These are phyloP conservation scores for Alternaria dauci DNA, from an alignment of 2,329 filamentous ascomycete species.

Conservation along the genomic window DNA sequence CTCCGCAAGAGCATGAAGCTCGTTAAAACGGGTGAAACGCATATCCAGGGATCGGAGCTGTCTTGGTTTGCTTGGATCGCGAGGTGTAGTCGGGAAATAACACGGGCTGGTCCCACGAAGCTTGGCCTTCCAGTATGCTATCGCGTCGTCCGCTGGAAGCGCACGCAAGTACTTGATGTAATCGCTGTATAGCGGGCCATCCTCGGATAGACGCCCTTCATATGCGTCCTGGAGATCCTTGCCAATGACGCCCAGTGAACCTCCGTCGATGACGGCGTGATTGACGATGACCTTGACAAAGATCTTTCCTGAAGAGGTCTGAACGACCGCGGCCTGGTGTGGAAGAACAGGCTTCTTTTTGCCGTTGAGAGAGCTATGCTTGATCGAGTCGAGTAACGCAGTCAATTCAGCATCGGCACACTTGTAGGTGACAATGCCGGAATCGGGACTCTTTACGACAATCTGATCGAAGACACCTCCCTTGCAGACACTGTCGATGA, in stretches of 20 bases:
- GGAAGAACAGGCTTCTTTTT: constrained; percentile 43
- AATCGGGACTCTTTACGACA: constrained; percentile 38
- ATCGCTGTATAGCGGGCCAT: constrained; percentile 45
- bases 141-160: constrained; percentile 28
- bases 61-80: constrained; percentile 34
- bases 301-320: constrained; percentile 39
- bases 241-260: constrained; percentile 41
- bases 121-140: constrained; percentile 45
- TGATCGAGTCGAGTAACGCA: constrained; percentile 34
- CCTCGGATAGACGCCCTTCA: constrained; percentile 31
- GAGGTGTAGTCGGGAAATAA: constrained; percentile 41
- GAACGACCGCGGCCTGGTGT: constrained; percentile 43
- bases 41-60: constrained; percentile 40
- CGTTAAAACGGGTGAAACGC: constrained; percentile 39
- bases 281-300: constrained; percentile 49
- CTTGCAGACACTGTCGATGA: constrained; percentile 46
- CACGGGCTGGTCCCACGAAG: constrained; percentile 43
- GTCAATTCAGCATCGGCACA: constrained; percentile 37
- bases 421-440: constrained; percentile 31
- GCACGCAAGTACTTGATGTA: constrained; percentile 46
- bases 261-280: constrained; percentile 48
- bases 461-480: constrained; percentile 49
- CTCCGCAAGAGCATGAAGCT: constrained; percentile 42
- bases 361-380: constrained; percentile 37
- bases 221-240: constrained; percentile 45